phyloP scores from a whole-genome alignment of 192 early-diverging fungal genomes.

The Thamnidium elegans region DNA sequence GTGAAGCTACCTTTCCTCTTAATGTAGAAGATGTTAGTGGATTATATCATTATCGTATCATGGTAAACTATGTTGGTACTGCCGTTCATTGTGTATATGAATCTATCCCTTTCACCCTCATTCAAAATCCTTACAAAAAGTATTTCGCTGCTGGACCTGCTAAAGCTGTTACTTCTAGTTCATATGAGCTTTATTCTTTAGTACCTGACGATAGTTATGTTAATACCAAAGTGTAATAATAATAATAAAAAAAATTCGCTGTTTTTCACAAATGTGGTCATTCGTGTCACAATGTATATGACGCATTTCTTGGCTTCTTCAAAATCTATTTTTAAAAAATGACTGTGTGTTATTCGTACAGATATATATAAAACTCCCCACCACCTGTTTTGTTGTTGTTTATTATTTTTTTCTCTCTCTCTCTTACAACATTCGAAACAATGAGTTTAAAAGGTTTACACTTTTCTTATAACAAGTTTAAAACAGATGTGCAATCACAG shows the following conservation, averaged over 20 bases:
- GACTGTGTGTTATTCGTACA: too few species aligned
- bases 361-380: not conserved
- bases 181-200: not conserved
- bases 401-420: not conserved
- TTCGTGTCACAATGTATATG: too few species aligned
- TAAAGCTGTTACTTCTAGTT: not conserved
- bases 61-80: slow-evolving; percentile 34
- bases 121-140: slow-evolving; percentile 23
- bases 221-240: too few species aligned
- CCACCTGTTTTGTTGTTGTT: not conserved
- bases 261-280: too few species aligned
- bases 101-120: slow-evolving; percentile 35
- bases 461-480: slow-evolving; percentile 26
- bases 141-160: slow-evolving; percentile 13
- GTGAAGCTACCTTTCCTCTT: slow-evolving; percentile 18
- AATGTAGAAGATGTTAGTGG: slow-evolving; percentile 26
- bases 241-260: too few species aligned
- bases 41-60: slow-evolving; percentile 38
- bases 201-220: not conserved
- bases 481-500: slow-evolving; percentile 29
- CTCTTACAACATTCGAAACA: not conserved
- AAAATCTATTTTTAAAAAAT: not conserved
- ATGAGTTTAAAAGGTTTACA: slow-evolving; percentile 37
- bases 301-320: too few species aligned
- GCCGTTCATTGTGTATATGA: slow-evolving; percentile 33